phyloP scores from a whole-genome alignment of 768 basidiomycete genomes.

The Cytidiella melzeri region DNA sequence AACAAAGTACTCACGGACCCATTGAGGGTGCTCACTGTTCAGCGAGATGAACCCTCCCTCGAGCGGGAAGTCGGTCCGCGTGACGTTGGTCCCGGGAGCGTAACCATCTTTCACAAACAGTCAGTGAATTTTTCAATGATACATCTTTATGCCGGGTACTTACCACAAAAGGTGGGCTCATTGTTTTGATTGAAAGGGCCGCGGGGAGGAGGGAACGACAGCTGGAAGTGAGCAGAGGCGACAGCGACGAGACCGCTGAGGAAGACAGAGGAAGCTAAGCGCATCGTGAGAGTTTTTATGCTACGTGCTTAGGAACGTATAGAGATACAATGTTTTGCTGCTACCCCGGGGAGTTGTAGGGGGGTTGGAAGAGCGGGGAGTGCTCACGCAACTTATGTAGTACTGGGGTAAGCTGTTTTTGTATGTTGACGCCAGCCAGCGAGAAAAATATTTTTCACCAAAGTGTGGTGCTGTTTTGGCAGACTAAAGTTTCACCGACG shows the following conservation, averaged over 20 bases:
- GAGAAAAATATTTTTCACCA: slow-evolving; percentile 25
- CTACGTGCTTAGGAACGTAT: no score
- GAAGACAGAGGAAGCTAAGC: slow-evolving; percentile 28
- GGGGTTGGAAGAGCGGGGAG: no score
- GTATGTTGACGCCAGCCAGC: slow-evolving; percentile 2
- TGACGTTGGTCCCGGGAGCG: slow-evolving; percentile 34
- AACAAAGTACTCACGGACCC: slow-evolving; percentile 41
- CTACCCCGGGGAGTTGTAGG: no score
- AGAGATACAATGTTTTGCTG: no score
- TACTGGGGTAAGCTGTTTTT: neutral
- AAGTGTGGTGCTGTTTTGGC: slow-evolving; percentile 17
- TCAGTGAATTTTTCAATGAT: neutral
- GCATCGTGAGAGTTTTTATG: slow-evolving; percentile 30
- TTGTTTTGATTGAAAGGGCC: slow-evolving; percentile 58
- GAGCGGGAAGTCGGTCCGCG: slow-evolving; percentile 64
- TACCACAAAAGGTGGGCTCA: slow-evolving; percentile 67
- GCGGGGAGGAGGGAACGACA: slow-evolving; percentile 69
- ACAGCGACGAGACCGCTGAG: slow-evolving; percentile 28
- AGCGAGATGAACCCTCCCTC: slow-evolving; percentile 52
- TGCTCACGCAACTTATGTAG: no score
- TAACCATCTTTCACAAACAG: slow-evolving; percentile 52
- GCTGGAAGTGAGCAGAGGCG: slow-evolving; percentile 64
- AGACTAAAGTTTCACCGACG: no score
- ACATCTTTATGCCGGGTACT: slow-evolving; percentile 13
- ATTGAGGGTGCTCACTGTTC: slow-evolving; percentile 59